phyloP scores from a whole-genome alignment of 257 asterid genomes.

The Cordia subcordata region DNA sequence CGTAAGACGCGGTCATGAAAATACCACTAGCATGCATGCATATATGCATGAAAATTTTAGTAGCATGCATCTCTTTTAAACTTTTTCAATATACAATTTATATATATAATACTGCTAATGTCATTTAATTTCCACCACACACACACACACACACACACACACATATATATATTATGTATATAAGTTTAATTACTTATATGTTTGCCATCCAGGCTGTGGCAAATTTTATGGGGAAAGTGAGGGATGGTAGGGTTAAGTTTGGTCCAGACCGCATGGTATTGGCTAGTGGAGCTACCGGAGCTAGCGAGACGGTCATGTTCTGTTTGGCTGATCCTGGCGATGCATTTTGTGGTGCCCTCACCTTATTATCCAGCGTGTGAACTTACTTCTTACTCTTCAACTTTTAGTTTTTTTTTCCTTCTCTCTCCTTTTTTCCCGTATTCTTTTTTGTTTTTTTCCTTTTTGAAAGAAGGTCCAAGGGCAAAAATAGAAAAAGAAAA shows the following conservation, averaged over 20 bases:
- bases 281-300: conserved; percentile 33
- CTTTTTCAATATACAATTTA: too few relatives aligned
- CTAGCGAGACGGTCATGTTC: conserved; percentile 19
- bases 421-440: too few relatives aligned
- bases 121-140: too few relatives aligned
- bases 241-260: conserved; percentile 24
- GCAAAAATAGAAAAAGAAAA: too few relatives aligned
- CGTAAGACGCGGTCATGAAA: background rate
- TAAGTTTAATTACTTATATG: background rate
- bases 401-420: background rate
- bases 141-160: background rate
- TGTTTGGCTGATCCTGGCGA: conserved; percentile 30
- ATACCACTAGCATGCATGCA: too few relatives aligned
- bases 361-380: conserved; percentile 31
- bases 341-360: conserved; percentile 23
- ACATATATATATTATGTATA: too few relatives aligned
- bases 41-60: too few relatives aligned
- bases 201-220: conserved; percentile 21
- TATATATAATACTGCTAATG: too few relatives aligned
- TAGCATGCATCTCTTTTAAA: too few relatives aligned
- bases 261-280: conserved; percentile 23
- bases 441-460: background rate
- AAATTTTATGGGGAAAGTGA: conserved; percentile 24
- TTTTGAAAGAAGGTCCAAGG: too few relatives aligned
- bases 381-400: background rate